Base-by-base conservation (phyloP, 345 rosid species). In the Populus ilicifolia region DNA sequence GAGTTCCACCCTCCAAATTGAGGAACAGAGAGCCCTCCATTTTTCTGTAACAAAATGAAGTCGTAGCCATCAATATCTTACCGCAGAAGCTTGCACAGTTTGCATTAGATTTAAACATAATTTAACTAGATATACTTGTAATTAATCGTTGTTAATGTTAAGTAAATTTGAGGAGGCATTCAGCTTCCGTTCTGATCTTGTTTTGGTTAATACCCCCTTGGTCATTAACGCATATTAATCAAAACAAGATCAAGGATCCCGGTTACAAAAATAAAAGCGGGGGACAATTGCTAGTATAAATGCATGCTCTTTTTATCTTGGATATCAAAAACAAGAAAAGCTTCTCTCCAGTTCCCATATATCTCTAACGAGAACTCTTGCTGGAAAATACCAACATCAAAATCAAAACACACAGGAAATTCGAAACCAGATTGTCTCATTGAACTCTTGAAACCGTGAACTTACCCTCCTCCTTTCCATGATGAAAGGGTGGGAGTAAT, bases 1-100 rank as follows among this genome's bases (percentile, higher is more conserved):
- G 85, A 88, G 74, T 90, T 93, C 97, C 98, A 92, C 30, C 84
- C 94, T 79, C 97, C 98, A 56, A 94, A 94, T 84, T 88, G 91
- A 61, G 97, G 98, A 63, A 90, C 85, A 44, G 95, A 75, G 77
- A 67, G 71, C 90, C 87, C 84, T 21, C 82, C 86, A 75, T 44
- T 61, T 43, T 83, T 81, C 92, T 90, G 89, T 18, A 41, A 59
- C 39, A 33, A 29, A 16, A 18, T 9, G 27, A 18, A 29, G 63
- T 23, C 56, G 9, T 21, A 5, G 6, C 6, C 2, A 35, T 27
- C 11, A 14, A 5, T 7, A 16, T 20, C 0, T 23, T 38, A 2
- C 16, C 18, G 27, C 20, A 39, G 76, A 46, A 65, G 9, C 29
- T 54, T 43, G 20, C 59, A 9, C 4, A 18, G n/a, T 38, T 54